A percentile compares a stretch with the other conserved stretches of the same genome.
Conservation (phyloP, 495 filamentous ascomycete species). For the Aspergillus cristatus region DNA sequence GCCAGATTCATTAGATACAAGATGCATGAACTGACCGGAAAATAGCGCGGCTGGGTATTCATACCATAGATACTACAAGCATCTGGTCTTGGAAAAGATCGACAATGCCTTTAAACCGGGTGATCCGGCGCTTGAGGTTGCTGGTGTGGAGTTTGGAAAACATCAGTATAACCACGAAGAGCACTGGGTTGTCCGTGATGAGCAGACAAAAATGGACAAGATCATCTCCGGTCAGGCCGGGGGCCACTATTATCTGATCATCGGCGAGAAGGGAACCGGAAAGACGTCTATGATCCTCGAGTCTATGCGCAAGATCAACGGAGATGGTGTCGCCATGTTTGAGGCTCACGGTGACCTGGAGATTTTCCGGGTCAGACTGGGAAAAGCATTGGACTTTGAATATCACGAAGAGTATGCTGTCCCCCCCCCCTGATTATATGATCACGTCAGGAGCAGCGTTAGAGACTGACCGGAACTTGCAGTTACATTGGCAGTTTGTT, state of each 20-base stretch:
- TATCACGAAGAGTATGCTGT: slow-evolving; percentile 54
- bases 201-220: slow-evolving; percentile 67
- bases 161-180: slow-evolving; percentile 45
- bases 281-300: slow-evolving; percentile 94
- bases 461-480: slow-evolving; percentile 24
- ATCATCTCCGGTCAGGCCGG: slow-evolving; percentile 60
- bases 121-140: slow-evolving; percentile 83
- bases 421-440: background rate
- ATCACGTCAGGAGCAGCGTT: no score
- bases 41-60: slow-evolving; percentile 64
- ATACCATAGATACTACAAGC: slow-evolving; percentile 85
- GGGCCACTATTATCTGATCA: slow-evolving; percentile 87
- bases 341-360: slow-evolving; percentile 93
- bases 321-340: slow-evolving; percentile 81
- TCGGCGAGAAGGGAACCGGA: slow-evolving; percentile 93
- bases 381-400: slow-evolving; percentile 90
- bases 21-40: slow-evolving; percentile 10
- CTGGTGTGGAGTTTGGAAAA: slow-evolving; percentile 56
- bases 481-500: slow-evolving; percentile 95
- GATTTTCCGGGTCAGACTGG: slow-evolving; percentile 85
- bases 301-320: slow-evolving; percentile 84
- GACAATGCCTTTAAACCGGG: slow-evolving; percentile 87
- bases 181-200: slow-evolving; percentile 73
- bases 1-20: slow-evolving; percentile 8
- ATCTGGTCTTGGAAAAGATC: slow-evolving; percentile 79